Evolutionary conservation across 1,284 basidiomycete genomes (phyloP).

Genomic region (Cryptococcus sp.): DNA sequence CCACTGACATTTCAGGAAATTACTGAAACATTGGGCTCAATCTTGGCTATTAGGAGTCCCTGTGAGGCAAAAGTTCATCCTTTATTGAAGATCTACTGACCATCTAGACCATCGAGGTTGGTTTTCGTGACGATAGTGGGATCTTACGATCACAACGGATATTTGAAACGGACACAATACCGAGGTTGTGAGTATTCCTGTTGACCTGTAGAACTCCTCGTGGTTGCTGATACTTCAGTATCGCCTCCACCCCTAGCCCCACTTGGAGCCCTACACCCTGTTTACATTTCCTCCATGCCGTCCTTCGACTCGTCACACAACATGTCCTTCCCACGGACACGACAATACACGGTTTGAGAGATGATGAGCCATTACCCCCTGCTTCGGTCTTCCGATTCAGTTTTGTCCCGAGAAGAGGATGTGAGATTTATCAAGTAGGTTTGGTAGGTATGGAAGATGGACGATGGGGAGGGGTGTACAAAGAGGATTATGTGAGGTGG

Average conservation of each 20-base stretch:
- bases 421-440: slow-evolving; percentile 30
- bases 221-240: slow-evolving; percentile 8
- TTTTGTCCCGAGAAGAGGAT: slow-evolving; percentile 37
- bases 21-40: slow-evolving; percentile 94
- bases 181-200: slow-evolving; percentile 52
- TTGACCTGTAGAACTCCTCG: neutral
- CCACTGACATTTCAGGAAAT: slow-evolving; percentile 56
- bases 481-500: slow-evolving; percentile 38
- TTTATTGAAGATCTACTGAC: neutral
- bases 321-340: slow-evolving; percentile 39
- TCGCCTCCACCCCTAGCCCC: slow-evolving; percentile 18
- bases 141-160: slow-evolving; percentile 58
- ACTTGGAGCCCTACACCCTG: slow-evolving; percentile 34
- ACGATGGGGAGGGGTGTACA: slow-evolving; percentile 41
- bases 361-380: slow-evolving; percentile 22
- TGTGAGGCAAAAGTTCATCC: slow-evolving; percentile 52
- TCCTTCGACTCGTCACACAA: slow-evolving; percentile 23
- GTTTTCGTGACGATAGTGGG: slow-evolving; percentile 79
- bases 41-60: slow-evolving; percentile 88
- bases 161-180: slow-evolving; percentile 68
- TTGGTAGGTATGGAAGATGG: slow-evolving; percentile 14
- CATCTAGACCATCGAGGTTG: slow-evolving; percentile 74
- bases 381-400: slow-evolving; percentile 36
- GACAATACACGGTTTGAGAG: slow-evolving; percentile 5
- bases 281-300: slow-evolving; percentile 35